Conservation (phyloP, 2,329 filamentous ascomycete genomes). For the Xylariaceae sp. region DNA sequence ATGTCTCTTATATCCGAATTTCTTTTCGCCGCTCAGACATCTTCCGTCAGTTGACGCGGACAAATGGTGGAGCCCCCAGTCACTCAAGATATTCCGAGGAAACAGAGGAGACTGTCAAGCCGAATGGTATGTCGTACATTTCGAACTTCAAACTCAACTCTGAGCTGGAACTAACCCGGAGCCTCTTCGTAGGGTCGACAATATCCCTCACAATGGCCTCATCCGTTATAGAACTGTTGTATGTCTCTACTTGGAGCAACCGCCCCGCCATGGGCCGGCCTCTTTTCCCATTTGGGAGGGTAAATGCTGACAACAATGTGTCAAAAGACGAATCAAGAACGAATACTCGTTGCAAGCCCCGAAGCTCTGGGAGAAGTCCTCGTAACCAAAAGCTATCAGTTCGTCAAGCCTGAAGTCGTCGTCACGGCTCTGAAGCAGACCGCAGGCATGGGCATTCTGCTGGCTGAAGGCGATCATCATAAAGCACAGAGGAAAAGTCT, state of each 20-base stretch:
- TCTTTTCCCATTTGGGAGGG: too few species aligned
- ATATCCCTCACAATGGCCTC: slow-evolving; percentile 9
- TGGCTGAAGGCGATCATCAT: slow-evolving; percentile 17
- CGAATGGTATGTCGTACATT: slow-evolving; percentile 10
- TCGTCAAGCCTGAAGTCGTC: slow-evolving; percentile 11
- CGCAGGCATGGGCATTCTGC: slow-evolving; percentile 13
- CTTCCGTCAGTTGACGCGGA: slow-evolving; percentile 15
- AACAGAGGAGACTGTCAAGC: slow-evolving; percentile 10
- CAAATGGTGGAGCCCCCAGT: slow-evolving; percentile 16
- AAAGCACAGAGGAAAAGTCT: slow-evolving; percentile 16
- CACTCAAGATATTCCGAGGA: slow-evolving; percentile 8
- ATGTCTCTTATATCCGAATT: slow-evolving; percentile 14
- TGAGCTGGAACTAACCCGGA: slow-evolving; percentile 2
- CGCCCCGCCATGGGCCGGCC: too few species aligned
- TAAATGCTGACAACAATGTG: too few species aligned
- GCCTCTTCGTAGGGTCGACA: slow-evolving; percentile 8
- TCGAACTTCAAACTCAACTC: not conserved
- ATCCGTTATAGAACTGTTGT: slow-evolving; percentile 12
- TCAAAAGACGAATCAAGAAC: slow-evolving; percentile 13
- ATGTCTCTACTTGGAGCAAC: too few species aligned
- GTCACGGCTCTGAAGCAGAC: slow-evolving; percentile 12
- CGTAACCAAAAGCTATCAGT: slow-evolving; percentile 15
- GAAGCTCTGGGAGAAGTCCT: slow-evolving; percentile 16
- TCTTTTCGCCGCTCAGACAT: slow-evolving; percentile 17
- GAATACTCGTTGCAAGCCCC: slow-evolving; percentile 8